A percentile compares a stretch with the other conserved stretches of the same genome.
Conservation (phyloP, 2,329 filamentous ascomycete genomes). For the Fusarium floridanum region DNA sequence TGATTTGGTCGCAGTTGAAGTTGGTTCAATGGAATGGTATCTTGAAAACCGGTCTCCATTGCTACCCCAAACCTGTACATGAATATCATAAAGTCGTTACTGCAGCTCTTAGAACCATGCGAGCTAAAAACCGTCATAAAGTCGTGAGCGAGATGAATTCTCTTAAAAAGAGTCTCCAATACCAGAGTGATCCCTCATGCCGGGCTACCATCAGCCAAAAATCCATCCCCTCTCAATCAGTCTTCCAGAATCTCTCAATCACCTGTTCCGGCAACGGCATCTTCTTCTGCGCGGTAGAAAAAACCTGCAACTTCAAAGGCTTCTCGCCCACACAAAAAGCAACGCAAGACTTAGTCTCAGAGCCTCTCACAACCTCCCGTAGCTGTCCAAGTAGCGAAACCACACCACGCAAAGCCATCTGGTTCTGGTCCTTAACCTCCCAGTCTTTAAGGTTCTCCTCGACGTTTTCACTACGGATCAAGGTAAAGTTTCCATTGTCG, state of each 20-base stretch:
- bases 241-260: background rate
- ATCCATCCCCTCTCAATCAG: background rate
- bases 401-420: conserved; percentile 13
- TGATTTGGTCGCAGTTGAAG: conserved; percentile 18
- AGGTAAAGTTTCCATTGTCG: conserved; percentile 24
- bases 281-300: background rate
- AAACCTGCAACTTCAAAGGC: background rate
- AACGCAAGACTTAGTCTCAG: conserved; percentile 6
- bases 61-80: background rate
- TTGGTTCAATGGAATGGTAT: background rate
- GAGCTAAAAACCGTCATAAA: background rate
- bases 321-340: background rate
- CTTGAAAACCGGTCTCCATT: background rate
- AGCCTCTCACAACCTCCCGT: background rate
- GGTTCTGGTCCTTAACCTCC: conserved; percentile 12
- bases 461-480: conserved; percentile 14
- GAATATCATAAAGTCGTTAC: background rate
- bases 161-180: background rate
- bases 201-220: background rate
- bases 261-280: background rate
- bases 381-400: conserved; percentile 8
- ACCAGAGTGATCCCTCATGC: background rate
- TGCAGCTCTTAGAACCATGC: too few species aligned
- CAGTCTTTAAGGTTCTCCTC: conserved; percentile 5
- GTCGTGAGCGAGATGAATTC: too few species aligned